Evolutionary conservation across 2,329 filamentous ascomycete genomes (phyloP), one percentile per base, ranked within the genome.

Genomic region (Aspergillus versicolor): DNA sequence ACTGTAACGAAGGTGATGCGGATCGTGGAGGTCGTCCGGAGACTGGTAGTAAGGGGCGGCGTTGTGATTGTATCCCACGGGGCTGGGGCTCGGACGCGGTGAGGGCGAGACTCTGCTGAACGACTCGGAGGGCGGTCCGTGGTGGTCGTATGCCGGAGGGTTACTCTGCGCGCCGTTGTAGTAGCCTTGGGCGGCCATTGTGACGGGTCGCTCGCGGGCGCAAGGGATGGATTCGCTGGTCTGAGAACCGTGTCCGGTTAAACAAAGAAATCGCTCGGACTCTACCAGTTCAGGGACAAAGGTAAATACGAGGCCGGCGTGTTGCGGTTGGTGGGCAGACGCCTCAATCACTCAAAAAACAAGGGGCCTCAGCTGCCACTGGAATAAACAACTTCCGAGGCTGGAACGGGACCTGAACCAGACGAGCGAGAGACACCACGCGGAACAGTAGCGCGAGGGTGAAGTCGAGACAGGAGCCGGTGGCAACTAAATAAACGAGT

Each of bases 181-280:
- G 75, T 90, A 90, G 66, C 88, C 84, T 76, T 86, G 82, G 62
- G 83, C 79, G 44, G 85, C 82, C 86, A 88, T 88, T 65, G 52
- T 78, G 71, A 61, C 54, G 48, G 53, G 37, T 52, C 40, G 56
- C 54, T 46, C 42, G 42, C 22, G 48, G 45, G 47, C 12, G 52
- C 40, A 61, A 40, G 53, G 54, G 50, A 50, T 32, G 17, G 17
- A 30, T 34, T 32, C 6, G 17, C 19, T 34, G 17, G 24, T 15
- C 30, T 30, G 27, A 15, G 30, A 21, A 12, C 44, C 15, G 7
- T 32, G 4, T 15, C 21, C 13, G 27, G 34, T 37, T 27, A 9
- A 52, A 42, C 50, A 52, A 44, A 24, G 17, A 22, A 52, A 32
- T 5, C 2, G 22, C 7, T 24, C 7, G 8, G 4, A 7, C 30